These are phyloP conservation scores for Lachnellula subtilissima DNA, from an alignment of 2,329 filamentous ascomycete species.

Conservation along the genomic window DNA sequence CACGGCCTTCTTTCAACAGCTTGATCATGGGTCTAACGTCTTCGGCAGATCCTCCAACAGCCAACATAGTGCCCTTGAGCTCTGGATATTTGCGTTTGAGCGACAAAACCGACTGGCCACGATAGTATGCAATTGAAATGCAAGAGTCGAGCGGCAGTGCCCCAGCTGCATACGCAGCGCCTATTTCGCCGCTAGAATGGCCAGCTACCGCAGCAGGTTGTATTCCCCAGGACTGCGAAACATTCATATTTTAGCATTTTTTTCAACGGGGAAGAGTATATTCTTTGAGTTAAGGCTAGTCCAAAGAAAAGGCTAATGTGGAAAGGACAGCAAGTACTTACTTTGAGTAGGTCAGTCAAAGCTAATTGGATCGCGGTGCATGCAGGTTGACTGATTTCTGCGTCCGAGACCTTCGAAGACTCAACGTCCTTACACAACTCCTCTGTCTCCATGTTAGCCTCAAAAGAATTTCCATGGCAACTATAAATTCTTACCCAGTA, in stretches of 20 bases:
- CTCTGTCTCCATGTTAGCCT: slow-evolving; percentile 14
- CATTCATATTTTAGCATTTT: background rate
- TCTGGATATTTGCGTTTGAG: slow-evolving; percentile 15
- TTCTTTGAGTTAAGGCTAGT: background rate
- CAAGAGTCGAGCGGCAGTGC: slow-evolving; percentile 32
- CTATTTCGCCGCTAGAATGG: slow-evolving; percentile 47
- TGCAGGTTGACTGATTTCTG: slow-evolving; percentile 42
- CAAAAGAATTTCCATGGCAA: background rate
- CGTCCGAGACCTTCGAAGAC: slow-evolving; percentile 33
- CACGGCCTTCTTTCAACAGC: slow-evolving; percentile 23
- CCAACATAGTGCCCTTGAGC: slow-evolving; percentile 48
- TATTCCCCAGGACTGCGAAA: slow-evolving; percentile 37
- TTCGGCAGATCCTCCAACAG: slow-evolving; percentile 36
- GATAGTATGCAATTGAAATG: slow-evolving; percentile 42
- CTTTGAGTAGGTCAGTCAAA: slow-evolving; percentile 38
- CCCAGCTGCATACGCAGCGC: slow-evolving; percentile 41
- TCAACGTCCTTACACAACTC: slow-evolving; percentile 35
- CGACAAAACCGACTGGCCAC: slow-evolving; percentile 31
- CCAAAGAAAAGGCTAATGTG: background rate
- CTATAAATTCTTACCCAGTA: slow-evolving; percentile 11
- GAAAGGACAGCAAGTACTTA: background rate
- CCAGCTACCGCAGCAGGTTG: slow-evolving; percentile 37
- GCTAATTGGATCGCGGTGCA: slow-evolving; percentile 45
- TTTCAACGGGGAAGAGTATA: background rate
- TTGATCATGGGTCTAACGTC: slow-evolving; percentile 34